Evolutionary conservation across 116 monocot species (phyloP).

Genomic region (Zostera marina): DNA sequence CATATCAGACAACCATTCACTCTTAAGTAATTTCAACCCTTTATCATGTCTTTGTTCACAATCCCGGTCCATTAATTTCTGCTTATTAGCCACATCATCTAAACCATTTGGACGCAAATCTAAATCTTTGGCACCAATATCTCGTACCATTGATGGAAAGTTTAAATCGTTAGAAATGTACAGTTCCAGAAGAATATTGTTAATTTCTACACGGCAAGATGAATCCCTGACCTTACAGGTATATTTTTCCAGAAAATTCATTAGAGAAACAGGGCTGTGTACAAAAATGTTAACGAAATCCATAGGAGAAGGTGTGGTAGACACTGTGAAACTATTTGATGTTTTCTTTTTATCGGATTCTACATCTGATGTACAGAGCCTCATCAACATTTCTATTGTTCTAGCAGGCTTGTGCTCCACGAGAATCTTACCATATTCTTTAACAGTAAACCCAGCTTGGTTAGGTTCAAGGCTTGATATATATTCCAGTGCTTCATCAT

Average conservation of each 20-base stretch:
- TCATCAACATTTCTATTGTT: slow-evolving; percentile 70
- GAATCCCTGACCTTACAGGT: slow-evolving; percentile 55
- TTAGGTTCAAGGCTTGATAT: slow-evolving; percentile 70
- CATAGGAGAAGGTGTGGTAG: slow-evolving; percentile 63
- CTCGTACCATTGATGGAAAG: slow-evolving; percentile 60
- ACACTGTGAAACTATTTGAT: slow-evolving; percentile 26
- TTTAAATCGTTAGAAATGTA: slow-evolving; percentile 58
- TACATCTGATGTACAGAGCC: slow-evolving; percentile 36
- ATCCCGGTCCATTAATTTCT: slow-evolving; percentile 15
- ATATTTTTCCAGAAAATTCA: slow-evolving; percentile 88
- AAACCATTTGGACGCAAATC: slow-evolving; percentile 11
- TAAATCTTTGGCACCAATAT: slow-evolving; percentile 23
- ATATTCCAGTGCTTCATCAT: slow-evolving; percentile 71
- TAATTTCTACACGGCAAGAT: slow-evolving; percentile 72
- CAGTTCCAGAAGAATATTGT: slow-evolving; percentile 83
- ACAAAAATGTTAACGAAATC: slow-evolving; percentile 94
- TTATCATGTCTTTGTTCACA: slow-evolving; percentile 41
- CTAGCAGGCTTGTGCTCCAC: slow-evolving; percentile 62
- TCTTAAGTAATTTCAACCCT: slow-evolving; percentile 67
- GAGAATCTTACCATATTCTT: slow-evolving; percentile 96
- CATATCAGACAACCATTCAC: slow-evolving; percentile 69
- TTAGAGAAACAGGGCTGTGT: slow-evolving; percentile 63
- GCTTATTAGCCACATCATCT: slow-evolving; percentile 23
- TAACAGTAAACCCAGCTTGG: slow-evolving; percentile 77
- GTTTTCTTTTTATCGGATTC: slow-evolving; percentile 20